Percentiles rank a stretch among this genome's conserved stretches.
Conservation (phyloP, 768 basidiomycete genomes). For the Leccinum subtestaceum region DNA sequence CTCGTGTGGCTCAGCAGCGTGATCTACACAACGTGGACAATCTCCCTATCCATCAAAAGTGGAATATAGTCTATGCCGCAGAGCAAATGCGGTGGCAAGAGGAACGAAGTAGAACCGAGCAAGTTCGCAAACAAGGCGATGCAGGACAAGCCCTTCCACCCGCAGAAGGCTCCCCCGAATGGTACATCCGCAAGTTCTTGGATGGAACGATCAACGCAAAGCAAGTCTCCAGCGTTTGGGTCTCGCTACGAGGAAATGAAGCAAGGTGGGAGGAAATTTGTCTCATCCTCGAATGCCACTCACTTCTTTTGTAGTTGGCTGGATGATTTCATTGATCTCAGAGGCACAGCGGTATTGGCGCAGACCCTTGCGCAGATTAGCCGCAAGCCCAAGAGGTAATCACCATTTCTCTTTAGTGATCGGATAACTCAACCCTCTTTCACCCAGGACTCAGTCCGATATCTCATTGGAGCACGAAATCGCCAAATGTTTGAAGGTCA, state of each 20-base stretch:
- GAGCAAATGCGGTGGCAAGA: constrained; percentile 79
- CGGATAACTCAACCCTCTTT: constrained; percentile 4
- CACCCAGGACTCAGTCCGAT: constrained; percentile 44
- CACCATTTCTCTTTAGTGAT: neutral
- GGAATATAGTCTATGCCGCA: constrained; percentile 84
- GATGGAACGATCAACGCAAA: constrained; percentile 81
- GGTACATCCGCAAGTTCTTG: constrained; percentile 90
- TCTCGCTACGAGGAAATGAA: constrained; percentile 78
- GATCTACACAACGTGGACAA: constrained; percentile 59
- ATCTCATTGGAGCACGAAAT: constrained; percentile 80
- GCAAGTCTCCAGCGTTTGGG: constrained; percentile 72
- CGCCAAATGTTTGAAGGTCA: constrained; percentile 80
- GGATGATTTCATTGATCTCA: constrained; percentile 65
- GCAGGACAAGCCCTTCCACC: constrained; percentile 51
- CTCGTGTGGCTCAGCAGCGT: constrained; percentile 69
- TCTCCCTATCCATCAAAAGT: constrained; percentile 81
- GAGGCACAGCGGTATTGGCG: constrained; percentile 82
- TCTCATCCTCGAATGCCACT: constrained; percentile 11
- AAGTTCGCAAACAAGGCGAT: constrained; percentile 58
- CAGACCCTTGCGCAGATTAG: constrained; percentile 75
- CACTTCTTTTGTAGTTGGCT: constrained; percentile 62
- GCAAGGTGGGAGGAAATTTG: constrained; percentile 52
- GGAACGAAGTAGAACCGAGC: constrained; percentile 62
- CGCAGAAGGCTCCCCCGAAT: constrained; percentile 78
- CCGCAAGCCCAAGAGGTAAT: constrained; percentile 67